Conservation (phyloP, 148 eudicot genomes). For the Cornus controversa region DNA sequence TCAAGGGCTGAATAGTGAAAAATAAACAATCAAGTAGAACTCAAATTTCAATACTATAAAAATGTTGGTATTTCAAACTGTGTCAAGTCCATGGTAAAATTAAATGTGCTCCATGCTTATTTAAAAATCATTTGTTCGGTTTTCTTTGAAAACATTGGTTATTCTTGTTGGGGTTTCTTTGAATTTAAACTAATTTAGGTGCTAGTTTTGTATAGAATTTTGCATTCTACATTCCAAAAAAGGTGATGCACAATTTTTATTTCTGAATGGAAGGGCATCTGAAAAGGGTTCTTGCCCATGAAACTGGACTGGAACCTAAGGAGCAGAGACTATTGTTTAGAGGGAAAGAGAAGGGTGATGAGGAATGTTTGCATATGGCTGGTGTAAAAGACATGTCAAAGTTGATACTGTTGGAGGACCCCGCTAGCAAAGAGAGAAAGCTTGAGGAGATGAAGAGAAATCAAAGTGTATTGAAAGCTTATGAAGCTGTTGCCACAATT, state of each 20-base stretch:
- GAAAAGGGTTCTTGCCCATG: constrained; percentile 22
- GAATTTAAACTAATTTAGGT: not conserved
- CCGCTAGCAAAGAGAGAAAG: constrained; percentile 28
- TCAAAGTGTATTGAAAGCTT: constrained; percentile 5
- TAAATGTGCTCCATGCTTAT: not conserved
- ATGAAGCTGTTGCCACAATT: constrained; percentile 19
- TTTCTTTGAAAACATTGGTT: not conserved
- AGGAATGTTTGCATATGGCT: constrained; percentile 25
- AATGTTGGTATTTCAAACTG: not conserved
- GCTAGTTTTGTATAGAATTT: not conserved
- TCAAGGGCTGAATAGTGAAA: not conserved
- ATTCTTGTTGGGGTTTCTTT: not conserved
- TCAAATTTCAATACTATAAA: not conserved
- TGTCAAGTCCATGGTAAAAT: not conserved
- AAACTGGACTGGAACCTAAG: constrained; percentile 21
- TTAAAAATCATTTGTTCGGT: too few species aligned
- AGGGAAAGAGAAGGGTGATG: constrained; percentile 30
- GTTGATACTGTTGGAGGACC: constrained; percentile 29
- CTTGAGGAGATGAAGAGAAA: constrained; percentile 17
- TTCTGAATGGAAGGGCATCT: constrained; percentile 22
- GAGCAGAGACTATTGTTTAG: constrained; percentile 29
- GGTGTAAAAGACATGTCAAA: constrained; percentile 32
- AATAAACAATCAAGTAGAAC: not conserved
- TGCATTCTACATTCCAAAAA: not conserved
- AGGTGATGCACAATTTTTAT: not conserved